These are phyloP conservation scores for Quercus phellos DNA, from an alignment of 331 rosid genomes.

Conservation along the genomic window DNA sequence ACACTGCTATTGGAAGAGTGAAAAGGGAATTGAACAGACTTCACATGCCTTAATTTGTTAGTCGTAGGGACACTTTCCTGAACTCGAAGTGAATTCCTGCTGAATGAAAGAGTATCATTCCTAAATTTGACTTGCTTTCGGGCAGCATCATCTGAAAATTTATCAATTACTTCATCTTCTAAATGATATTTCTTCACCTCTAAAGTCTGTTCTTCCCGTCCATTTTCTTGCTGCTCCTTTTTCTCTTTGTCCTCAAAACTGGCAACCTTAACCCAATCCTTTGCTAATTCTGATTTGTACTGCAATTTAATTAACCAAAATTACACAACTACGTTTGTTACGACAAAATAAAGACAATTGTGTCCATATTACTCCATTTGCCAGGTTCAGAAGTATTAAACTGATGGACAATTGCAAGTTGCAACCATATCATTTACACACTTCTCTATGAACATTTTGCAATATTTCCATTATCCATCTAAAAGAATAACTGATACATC, in stretches of 20 bases:
- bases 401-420: too few species aligned
- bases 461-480: neutral
- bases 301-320: conserved; percentile 41
- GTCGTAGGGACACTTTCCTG: conserved; percentile 16
- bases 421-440: neutral
- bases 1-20: conserved; percentile 32
- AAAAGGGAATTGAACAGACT: conserved; percentile 30
- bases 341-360: neutral
- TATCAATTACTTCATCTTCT: conserved; percentile 29
- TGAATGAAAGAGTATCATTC: conserved; percentile 19
- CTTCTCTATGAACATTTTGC: neutral
- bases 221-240: conserved; percentile 12
- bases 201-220: neutral
- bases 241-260: conserved; percentile 21
- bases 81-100: conserved; percentile 26
- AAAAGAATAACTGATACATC: neutral
- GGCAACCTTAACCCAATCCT: conserved; percentile 19
- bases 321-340: conserved; percentile 6
- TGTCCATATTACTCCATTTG: neutral
- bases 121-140: conserved; percentile 26
- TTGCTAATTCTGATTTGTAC: conserved; percentile 33
- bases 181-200: conserved; percentile 14
- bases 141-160: conserved; percentile 33
- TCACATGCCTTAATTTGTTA: conserved; percentile 37
- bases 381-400: neutral